Evolutionary conservation across 2,329 filamentous ascomycete species (phyloP).

Genomic region (Pseudogymnoascus sp.): DNA sequence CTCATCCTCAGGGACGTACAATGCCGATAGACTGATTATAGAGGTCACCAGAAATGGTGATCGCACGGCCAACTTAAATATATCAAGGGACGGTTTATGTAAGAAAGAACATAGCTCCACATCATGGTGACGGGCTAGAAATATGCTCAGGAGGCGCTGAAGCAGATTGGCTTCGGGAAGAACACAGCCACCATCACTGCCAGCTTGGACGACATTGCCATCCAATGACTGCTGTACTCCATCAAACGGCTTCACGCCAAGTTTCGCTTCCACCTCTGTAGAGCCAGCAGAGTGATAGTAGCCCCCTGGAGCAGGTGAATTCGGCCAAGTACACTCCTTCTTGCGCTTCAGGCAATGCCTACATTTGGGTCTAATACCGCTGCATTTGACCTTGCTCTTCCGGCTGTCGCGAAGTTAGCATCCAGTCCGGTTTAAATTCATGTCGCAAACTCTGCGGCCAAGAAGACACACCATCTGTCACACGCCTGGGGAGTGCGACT

Average conservation of each 20-base stretch:
- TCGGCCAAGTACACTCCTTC: not conserved
- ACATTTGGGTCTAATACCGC: constrained; percentile 10
- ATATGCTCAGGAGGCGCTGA: constrained; percentile 9
- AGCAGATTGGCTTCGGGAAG: not conserved
- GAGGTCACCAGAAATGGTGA: constrained; percentile 9
- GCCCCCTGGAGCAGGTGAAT: not conserved
- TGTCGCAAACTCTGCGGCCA: not conserved
- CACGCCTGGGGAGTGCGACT: constrained; percentile 13
- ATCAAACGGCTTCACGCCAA: not conserved
- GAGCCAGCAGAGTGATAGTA: not conserved
- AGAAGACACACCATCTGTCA: constrained; percentile 12
- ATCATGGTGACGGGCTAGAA: constrained; percentile 12
- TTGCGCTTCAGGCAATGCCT: constrained; percentile 11
- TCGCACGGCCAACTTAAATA: not conserved
- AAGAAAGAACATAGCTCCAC: constrained; percentile 11
- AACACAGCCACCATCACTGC: not conserved
- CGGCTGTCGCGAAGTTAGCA: constrained; percentile 8
- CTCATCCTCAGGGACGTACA: constrained; percentile 11
- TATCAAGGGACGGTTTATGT: constrained; percentile 12
- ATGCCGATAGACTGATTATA: constrained; percentile 11
- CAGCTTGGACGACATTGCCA: not conserved
- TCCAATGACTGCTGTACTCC: not conserved
- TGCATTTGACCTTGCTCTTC: constrained; percentile 12
- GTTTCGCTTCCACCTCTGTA: not conserved
- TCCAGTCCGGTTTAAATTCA: not conserved